Base-by-base conservation (phyloP, 192 early-diverging fungal genomes). In the Coemansia sp. region DNA sequence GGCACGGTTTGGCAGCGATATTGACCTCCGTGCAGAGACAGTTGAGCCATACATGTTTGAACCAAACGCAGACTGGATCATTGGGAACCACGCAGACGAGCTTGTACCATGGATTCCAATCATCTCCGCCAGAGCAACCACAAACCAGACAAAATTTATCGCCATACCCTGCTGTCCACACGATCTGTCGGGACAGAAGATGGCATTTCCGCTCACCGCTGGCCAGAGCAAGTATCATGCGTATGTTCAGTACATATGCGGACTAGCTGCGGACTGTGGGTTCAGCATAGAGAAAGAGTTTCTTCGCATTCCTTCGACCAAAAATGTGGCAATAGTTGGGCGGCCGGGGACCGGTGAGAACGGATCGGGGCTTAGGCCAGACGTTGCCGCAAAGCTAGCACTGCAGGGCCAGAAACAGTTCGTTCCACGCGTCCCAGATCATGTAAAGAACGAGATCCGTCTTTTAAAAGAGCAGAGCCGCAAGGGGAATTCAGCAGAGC, bases 61-160 rank as follows among this genome's bases (percentile, higher is more conserved):
- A 5, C 50, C 71, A 4, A 45, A 65, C 32, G 68, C 48, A 1
- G 86, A 90, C 63, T 95, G 93, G 92, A 75, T 95, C 19, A 90
- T 95, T 61, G 94, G 92, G 5, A 95, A 95, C 82, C 94, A 95
- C 67, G 89, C 94, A 4, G 94, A 95, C 71, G 94, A 95, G 70
- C 80, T 95, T 38, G 90, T 90, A 12, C 89, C 91, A 19, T 95
- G 94, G 89, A 88, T 93, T 25, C 92, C 93, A 14, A 87, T 92
- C 25, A 90, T 94, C 41, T 89, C 91, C 2, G 76, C 88, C 1
- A 71, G 75, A 44, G 70, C 77, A 12, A 55, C 46, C 25, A 67
- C 53, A 5, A 19, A 43, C 13, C 13, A 6, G 11, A 9, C 50
- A n/a, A 81, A 63, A 2, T 83, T 94, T 67, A 74, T 93, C 43